Evolutionary conservation across 768 basidiomycete species (phyloP), one percentile per base, ranked within the genome.

Genomic region (Pulveroboletus sp.): DNA sequence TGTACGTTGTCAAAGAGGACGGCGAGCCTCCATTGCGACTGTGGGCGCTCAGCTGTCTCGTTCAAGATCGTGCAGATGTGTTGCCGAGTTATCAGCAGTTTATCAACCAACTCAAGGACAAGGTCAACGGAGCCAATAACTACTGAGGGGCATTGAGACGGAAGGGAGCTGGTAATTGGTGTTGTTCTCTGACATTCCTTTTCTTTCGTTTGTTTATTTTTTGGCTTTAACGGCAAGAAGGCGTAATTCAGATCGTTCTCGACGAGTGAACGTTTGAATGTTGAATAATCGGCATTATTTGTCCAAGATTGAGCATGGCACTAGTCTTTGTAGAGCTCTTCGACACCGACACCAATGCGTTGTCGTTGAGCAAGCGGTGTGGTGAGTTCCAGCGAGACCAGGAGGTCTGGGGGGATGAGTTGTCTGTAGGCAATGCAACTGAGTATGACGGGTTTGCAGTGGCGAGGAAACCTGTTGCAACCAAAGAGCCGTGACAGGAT

Each of bases 1-100:
- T 99, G 7, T 99, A 97, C 62, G 76, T 97, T 46, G 93, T 98
- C 62, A 99, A 98, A 72, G 93, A 97, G 67, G 96, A 99, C 58
- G 95, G 93, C 52, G 96, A 99, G 69, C 89, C 93, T 6, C 86
- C 93, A 39, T 74, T 99, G 62, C 78, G 94, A 53, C 78, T 93
- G 51, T 99, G 96, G 96, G 96, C 95, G 1, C 77, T 99, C 53
- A 93, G 90, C 63, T 81, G 82, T 61, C 80, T 99, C 57, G 87
- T 98, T 58, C 95, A 98, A 71, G 96, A 98, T 69, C 85, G 96
- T 50, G 85, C 91, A 60, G 96, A 99, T 67, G 84, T 90, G 52
- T 74, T 92, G 63, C 93, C 93, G 43, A 96, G 93, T 66, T 99
- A 98, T 70, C 88, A 93, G 62, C 95, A 98, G 68, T 98, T 91